Base-by-base conservation (phyloP, 371 early-diverging fungal genomes). In the Syncephalastrum racemosum region DNA sequence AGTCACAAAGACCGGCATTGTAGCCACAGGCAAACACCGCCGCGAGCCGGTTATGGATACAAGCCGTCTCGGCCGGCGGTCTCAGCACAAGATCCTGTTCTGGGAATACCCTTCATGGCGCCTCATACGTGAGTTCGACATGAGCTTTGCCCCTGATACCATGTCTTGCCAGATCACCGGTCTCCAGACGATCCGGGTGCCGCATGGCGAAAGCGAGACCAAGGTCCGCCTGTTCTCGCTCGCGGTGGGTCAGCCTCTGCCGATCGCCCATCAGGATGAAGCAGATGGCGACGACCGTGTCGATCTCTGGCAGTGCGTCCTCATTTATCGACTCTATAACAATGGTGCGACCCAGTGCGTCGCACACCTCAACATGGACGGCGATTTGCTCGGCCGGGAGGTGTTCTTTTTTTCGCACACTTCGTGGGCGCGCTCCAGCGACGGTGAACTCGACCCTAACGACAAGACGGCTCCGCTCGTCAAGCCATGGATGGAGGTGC, bases 71-170 rank as follows among this genome's bases (percentile, higher is more conserved):
- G 24, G 41, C 3, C 56, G 56, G 42, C 60, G 56, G 10, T 70
- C 70, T 5, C 67, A 66, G 39, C 70, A 69, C 56, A 68, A 67
- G 50, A 64, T 75, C 13, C 54, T 71, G 5, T 75, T 75, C 36
- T 67, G 67, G 62, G 53, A 59, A 39, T 75, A 75, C 53, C 75
- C 75, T 7, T 61, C 62, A 6, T 75, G 67, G 67, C 48, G 56
- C 18, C 53, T 75, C 4, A 40, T 71, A 1, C 55, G 67, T 14
- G 67, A 71, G 49, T 65, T 69, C 50, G 67, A 63, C 20, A 42
- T 68, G 27, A 56, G 52, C 43, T 63, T 64, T 51, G 51, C 53
- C 3, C 67, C 64, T 3, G 58, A 55, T 3, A 60, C 63, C 14
- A 58, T 65, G 42, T 64, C 63, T 8, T 75, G 67, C 46, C 76